These are phyloP conservation scores for Rhodamnia rubescens DNA, from an alignment of 345 rosid species.

Conservation along the genomic window DNA sequence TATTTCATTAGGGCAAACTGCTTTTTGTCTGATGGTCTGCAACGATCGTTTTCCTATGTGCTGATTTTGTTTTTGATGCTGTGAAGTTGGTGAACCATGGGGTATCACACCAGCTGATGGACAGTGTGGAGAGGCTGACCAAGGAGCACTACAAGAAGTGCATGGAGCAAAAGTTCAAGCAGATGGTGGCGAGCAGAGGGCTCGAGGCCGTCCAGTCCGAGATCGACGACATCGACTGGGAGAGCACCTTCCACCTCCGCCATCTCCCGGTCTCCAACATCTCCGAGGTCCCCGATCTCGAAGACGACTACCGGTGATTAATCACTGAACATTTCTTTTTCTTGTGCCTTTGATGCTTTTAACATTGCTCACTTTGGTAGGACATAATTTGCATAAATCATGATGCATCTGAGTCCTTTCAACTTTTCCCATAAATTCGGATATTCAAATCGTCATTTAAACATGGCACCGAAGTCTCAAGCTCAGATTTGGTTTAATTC, in stretches of 20 bases:
- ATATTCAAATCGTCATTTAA: neutral
- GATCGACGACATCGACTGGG: slow-evolving; percentile 63
- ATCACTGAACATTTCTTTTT: neutral
- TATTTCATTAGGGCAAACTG: neutral
- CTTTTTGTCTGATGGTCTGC: neutral
- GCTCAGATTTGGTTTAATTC: neutral
- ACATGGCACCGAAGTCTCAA: neutral
- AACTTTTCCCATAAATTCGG: neutral
- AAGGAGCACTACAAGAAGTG: slow-evolving; percentile 55
- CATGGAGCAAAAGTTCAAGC: slow-evolving; percentile 61
- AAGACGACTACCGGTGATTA: slow-evolving; percentile 34
- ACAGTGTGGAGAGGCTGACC: slow-evolving; percentile 52
- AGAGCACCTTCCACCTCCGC: slow-evolving; percentile 62
- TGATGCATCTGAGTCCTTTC: neutral
- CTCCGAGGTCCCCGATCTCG: slow-evolving; percentile 46
- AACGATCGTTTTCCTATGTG: neutral
- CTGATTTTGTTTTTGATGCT: neutral
- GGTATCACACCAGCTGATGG: slow-evolving; percentile 50
- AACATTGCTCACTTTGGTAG: neutral
- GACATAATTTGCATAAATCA: neutral
- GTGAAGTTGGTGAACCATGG: slow-evolving; percentile 67
- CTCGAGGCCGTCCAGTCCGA: slow-evolving; percentile 43
- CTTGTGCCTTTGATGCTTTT: neutral
- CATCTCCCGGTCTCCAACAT: slow-evolving; percentile 59
- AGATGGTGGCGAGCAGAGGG: slow-evolving; percentile 49